A percentile compares a stretch with the other conserved stretches of the same genome.
Conservation (phyloP, 2,329 filamentous ascomycete species). For the Ploettnerulaceae sp. region DNA sequence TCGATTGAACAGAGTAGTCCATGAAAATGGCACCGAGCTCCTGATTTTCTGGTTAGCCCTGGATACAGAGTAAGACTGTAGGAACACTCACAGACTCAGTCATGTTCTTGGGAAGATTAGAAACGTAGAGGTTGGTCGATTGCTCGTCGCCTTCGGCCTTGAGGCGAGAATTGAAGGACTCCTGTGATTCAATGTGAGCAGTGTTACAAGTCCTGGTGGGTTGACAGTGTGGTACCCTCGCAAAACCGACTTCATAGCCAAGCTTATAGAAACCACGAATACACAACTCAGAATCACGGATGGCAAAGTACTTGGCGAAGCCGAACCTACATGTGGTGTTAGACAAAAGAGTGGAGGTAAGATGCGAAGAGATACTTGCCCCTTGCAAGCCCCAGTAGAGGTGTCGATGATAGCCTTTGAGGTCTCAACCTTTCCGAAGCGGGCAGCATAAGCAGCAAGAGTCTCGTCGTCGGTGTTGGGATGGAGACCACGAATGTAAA, state of each 20-base stretch:
- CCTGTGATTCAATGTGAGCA: conserved; percentile 46
- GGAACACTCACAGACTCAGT: conserved; percentile 71
- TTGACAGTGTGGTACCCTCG: conserved; percentile 57
- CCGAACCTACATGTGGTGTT: conserved; percentile 63
- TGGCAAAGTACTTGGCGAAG: conserved; percentile 91
- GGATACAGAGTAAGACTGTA: background rate
- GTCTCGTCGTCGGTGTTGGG: conserved; percentile 93
- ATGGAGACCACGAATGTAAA: conserved; percentile 94
- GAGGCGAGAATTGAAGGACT: conserved; percentile 96
- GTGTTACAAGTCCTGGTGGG: conserved; percentile 11
- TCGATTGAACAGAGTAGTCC: conserved; percentile 80
- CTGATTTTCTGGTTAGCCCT: conserved; percentile 37
- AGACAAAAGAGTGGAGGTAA: background rate
- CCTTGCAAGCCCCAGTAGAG: conserved; percentile 89
- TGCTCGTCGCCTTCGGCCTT: conserved; percentile 87
- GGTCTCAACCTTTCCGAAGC: conserved; percentile 91
- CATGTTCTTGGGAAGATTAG: conserved; percentile 87
- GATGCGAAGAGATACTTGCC: conserved; percentile 50
- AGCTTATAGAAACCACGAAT: conserved; percentile 93
- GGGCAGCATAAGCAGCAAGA: conserved; percentile 72
- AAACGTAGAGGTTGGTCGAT: conserved; percentile 97
- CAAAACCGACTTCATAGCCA: conserved; percentile 96
- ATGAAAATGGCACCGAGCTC: conserved; percentile 74
- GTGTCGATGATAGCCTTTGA: conserved; percentile 99
- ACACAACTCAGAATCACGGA: conserved; percentile 86